phyloP scores from a whole-genome alignment of 768 basidiomycete species.

The Porpolomopsis calyptriformis region DNA sequence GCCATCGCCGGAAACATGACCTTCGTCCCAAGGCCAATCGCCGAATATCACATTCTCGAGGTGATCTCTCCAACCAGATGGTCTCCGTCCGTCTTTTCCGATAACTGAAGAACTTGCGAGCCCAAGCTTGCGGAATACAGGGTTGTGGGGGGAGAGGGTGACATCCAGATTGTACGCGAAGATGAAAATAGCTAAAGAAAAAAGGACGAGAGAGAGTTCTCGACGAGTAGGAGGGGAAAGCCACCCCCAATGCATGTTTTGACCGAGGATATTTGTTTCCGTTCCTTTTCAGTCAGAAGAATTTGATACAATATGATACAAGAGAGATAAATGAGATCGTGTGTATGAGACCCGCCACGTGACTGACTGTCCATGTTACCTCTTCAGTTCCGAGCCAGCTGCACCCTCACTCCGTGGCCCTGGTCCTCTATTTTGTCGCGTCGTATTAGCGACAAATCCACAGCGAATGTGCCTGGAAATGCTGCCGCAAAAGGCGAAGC shows the following conservation, averaged over 20 bases:
- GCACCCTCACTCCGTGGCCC: too few species aligned
- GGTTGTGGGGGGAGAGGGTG: slow-evolving; percentile 35
- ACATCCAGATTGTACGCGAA: slow-evolving; percentile 67
- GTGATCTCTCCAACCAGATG: slow-evolving; percentile 41
- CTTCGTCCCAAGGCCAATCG: slow-evolving; percentile 56
- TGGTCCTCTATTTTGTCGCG: neutral
- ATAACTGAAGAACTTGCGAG: slow-evolving; percentile 28
- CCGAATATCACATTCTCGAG: slow-evolving; percentile 60
- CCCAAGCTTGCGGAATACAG: slow-evolving; percentile 30
- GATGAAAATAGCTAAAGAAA: slow-evolving; percentile 54
- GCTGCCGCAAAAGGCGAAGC: slow-evolving; percentile 5
- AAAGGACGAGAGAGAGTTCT: slow-evolving; percentile 59
- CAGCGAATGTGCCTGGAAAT: neutral
- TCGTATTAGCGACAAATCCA: neutral
- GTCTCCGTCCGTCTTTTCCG: slow-evolving; percentile 37
- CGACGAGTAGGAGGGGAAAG: slow-evolving; percentile 57
- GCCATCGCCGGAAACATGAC: slow-evolving; percentile 47
- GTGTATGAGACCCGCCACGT: too few species aligned
- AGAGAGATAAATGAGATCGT: too few species aligned
- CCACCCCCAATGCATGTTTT: too few species aligned
- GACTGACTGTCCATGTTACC: too few species aligned
- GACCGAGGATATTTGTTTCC: too few species aligned
- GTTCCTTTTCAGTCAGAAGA: too few species aligned
- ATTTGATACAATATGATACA: too few species aligned
- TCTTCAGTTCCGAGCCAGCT: too few species aligned